A percentile compares a stretch with the other conserved stretches of the same genome.
Evolutionary conservation across 208 protist species (phyloP).

Genomic region (Trypanosoma platydactyli): DNA sequence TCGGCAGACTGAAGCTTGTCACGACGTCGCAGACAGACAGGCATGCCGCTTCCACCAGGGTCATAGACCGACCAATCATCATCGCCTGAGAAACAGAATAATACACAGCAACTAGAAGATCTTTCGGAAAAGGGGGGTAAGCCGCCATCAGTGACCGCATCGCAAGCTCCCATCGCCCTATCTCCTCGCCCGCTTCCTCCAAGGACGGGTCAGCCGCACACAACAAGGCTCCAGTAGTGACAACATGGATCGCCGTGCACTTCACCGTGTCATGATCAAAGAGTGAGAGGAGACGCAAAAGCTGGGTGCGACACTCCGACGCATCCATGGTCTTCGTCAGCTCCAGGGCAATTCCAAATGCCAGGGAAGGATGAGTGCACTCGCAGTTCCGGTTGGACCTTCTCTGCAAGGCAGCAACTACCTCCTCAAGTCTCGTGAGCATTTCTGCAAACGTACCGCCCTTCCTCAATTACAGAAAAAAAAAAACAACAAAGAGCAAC

Average conservation of each 20-base stretch:
- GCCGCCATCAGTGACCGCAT: conserved; percentile 43
- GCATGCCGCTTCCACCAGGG: conserved; percentile 31
- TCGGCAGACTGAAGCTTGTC: conserved; percentile 23
- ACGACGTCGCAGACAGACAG: conserved; percentile 26
- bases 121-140: conserved; percentile 41
- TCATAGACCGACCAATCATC: conserved; percentile 24
- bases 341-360: conserved; percentile 26
- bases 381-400: not conserved
- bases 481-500: no score
- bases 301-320: conserved; percentile 16
- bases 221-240: conserved; percentile 10
- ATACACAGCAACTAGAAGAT: conserved; percentile 35
- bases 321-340: conserved; percentile 6
- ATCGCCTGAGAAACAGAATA: conserved; percentile 51
- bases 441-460: no score
- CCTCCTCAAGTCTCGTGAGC: conserved; percentile 16
- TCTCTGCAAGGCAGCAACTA: conserved; percentile 21
- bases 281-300: conserved; percentile 24
- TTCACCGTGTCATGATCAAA: conserved; percentile 11
- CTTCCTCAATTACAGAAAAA: not conserved
- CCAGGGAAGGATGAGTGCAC: conserved; percentile 17
- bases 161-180: conserved; percentile 14
- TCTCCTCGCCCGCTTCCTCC: not conserved
- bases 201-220: not conserved
- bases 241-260: conserved; percentile 6